Conservation (phyloP, 805 yeast species). For the Yarrowia deformans region DNA sequence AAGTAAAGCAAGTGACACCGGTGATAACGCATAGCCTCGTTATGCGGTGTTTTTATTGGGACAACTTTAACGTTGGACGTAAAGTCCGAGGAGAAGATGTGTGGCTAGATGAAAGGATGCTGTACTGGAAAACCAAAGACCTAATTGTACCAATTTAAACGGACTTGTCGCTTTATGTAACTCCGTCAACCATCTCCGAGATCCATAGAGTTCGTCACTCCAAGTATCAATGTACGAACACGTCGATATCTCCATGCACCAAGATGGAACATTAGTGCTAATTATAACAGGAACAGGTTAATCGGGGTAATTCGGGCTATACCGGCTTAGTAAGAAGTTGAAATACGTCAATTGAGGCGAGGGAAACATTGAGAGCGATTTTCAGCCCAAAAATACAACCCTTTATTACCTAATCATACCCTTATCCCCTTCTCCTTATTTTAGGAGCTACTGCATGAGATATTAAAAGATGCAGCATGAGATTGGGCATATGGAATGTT, state of each 20-base stretch:
- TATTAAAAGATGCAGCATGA: conserved; percentile 2
- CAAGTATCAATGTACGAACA: too few relatives aligned
- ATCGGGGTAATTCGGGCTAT: too few relatives aligned
- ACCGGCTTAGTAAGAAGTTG: too few relatives aligned
- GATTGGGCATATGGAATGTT: too few relatives aligned
- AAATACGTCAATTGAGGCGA: too few relatives aligned
- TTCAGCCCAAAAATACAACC: too few relatives aligned
- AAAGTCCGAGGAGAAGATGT: conserved; percentile 9
- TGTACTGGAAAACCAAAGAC: too few relatives aligned
- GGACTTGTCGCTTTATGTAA: not conserved
- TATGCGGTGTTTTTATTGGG: conserved; percentile 38
- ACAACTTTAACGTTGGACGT: conserved; percentile 16
- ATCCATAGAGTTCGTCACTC: not conserved
- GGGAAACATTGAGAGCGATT: not conserved
- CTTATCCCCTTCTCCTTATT: not conserved
- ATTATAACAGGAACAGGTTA: too few relatives aligned
- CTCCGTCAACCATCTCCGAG: too few relatives aligned
- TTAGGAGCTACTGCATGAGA: conserved; percentile 8
- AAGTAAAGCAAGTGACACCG: conserved; percentile 17
- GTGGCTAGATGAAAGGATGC: not conserved
- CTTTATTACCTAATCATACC: too few relatives aligned
- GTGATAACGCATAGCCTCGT: conserved; percentile 38
- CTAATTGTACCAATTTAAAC: not conserved
- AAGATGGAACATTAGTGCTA: too few relatives aligned
- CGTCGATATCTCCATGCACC: too few relatives aligned